phyloP scores from a whole-genome alignment of 208 protist genomes.

The Crithidia thermophila region DNA sequence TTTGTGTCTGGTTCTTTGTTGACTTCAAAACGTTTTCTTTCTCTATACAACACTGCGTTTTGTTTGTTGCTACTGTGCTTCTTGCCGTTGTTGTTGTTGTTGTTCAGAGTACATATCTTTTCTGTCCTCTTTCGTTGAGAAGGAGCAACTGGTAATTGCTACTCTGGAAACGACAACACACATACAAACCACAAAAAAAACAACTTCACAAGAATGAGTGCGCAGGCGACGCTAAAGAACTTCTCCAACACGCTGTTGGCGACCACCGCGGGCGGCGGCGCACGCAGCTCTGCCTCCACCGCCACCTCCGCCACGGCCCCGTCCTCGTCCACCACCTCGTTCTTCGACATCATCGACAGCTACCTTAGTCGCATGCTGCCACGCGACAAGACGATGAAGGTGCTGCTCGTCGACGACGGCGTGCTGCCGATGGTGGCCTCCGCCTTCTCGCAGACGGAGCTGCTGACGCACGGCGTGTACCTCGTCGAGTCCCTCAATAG shows the following conservation, averaged over 20 bases:
- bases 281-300: neutral
- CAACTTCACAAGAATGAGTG: slow-evolving; percentile 7
- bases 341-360: slow-evolving; percentile 57
- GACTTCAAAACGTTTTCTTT: too few species aligned
- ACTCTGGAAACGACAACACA: too few species aligned
- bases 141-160: too few species aligned
- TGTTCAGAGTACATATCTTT: too few species aligned
- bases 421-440: slow-evolving; percentile 95
- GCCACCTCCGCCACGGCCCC: slow-evolving; percentile 1
- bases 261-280: slow-evolving; percentile 1
- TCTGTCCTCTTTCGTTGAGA: slow-evolving; percentile 8
- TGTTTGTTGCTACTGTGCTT: too few species aligned
- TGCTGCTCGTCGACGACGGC: slow-evolving; percentile 95
- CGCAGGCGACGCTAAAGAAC: slow-evolving; percentile 26
- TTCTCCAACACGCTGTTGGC: slow-evolving; percentile 27
- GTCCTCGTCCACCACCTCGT: slow-evolving; percentile 23
- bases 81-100: too few species aligned
- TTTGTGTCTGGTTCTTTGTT: too few species aligned
- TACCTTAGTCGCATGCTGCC: slow-evolving; percentile 76
- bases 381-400: slow-evolving; percentile 91
- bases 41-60: too few species aligned
- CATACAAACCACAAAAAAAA: slow-evolving; percentile 4
- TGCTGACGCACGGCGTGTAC: slow-evolving; percentile 97
- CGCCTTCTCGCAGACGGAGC: slow-evolving; percentile 93
- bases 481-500: slow-evolving; percentile 93